Evolutionary conservation across 2,329 filamentous ascomycete species (phyloP), one percentile per base, ranked within the genome.

Genomic region (Penicillium sp.): DNA sequence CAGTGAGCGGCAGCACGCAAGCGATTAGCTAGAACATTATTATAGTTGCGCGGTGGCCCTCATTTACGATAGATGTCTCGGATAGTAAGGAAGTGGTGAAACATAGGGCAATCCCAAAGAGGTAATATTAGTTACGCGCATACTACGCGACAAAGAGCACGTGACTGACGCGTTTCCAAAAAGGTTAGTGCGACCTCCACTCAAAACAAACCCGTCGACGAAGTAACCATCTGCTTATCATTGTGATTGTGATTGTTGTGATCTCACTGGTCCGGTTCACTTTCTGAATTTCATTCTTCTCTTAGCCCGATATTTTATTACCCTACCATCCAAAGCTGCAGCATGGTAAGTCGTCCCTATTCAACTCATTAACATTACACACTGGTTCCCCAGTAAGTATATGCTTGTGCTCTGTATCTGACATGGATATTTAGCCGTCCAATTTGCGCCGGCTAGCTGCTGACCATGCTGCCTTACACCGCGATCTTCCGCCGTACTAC

Each of bases 401-500:
- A 49, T n/a, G 17, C 40, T 31, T 35, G 31, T 43, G 47, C 16
- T 35, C 28, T 38, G n/a, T 45, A 45, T 41, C 55, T 60, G 47
- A 62, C 53, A 53, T 48, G 40, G n/a, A 22, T 26, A 33, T 44
- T 22, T 38, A 75, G 73, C 63, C 66, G 52, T 72, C 70, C n/a
- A 69, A 68, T 43, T 53, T 86, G 43, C 82, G 83, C 54, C 82
- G 84, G 57, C 79, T 87, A 38, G 82, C 82, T 28, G 77, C 79
- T 59, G 84, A 87, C 68, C 83, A 86, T 67, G 78, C 79, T 58
- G 78, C 78, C 17, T 75, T 87, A 12, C 81, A 84, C 62, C 79
- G 76, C 55, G 70, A 77, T 9, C 78, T 86, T 1, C 84, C 84
- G 17, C 84, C 84, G 31, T 84, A 86, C 68, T 87, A 85, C 69